phyloP scores from a whole-genome alignment of 176 grass and related monocot species.

The Hsuehochloa calcarea region DNA sequence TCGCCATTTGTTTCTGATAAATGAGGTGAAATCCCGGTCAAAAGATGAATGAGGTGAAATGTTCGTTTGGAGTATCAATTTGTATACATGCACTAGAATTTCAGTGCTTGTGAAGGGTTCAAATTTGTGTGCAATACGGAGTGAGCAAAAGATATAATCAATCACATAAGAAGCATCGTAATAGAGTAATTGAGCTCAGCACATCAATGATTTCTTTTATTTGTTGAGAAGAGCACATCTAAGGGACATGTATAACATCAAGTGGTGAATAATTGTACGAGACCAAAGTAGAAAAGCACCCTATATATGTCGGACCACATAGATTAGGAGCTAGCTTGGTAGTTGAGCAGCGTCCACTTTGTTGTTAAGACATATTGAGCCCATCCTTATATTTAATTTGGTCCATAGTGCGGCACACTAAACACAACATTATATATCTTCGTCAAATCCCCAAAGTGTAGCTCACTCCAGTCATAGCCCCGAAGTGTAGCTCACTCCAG shows the following conservation, averaged over 20 bases:
- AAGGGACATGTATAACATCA: background rate
- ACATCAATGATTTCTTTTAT: background rate
- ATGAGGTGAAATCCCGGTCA: too few relatives aligned
- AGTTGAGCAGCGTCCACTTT: background rate
- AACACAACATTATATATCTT: background rate
- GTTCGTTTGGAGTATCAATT: slow-evolving; percentile 3
- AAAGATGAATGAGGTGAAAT: background rate
- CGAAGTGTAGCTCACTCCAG: slow-evolving; percentile 47
- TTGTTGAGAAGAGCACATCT: background rate
- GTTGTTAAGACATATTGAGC: background rate
- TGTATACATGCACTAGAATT: background rate
- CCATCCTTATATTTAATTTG: background rate
- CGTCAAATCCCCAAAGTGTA: background rate
- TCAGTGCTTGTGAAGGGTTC: background rate
- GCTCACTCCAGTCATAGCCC: slow-evolving; percentile 35
- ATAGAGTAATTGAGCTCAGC: background rate
- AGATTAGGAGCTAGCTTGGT: background rate
- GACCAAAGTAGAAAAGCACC: background rate
- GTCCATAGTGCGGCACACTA: too few relatives aligned
- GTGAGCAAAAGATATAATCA: too few relatives aligned
- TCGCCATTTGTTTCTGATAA: background rate
- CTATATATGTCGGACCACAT: background rate
- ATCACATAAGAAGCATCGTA: background rate
- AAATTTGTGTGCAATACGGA: background rate
- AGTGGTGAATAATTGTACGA: background rate